Evolutionary conservation across 495 filamentous ascomycete species (phyloP), one percentile per base, ranked within the genome.

Genomic region (Penicillium steckii): DNA sequence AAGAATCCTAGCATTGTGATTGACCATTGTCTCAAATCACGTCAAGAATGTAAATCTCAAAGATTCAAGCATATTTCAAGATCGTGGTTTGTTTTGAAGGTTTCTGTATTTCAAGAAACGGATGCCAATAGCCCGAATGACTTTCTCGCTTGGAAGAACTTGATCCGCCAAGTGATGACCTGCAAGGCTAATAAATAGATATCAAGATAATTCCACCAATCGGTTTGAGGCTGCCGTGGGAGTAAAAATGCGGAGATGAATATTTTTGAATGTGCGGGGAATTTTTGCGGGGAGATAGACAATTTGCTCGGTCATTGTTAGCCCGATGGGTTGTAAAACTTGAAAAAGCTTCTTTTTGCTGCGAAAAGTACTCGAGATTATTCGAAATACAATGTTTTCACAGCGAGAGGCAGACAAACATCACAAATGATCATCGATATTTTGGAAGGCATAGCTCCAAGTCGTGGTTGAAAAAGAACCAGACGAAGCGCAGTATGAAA

Each of bases 231-330:
- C 15, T 30, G 13, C 10, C 38, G 2, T 24, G 19, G 4, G 23
- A 30, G 33, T 32, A 8, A 17, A 37, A 37, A 7, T 15, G 27
- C 18, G 51, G 44, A 42, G 45, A 27, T 23, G 5, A 35, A 40
- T 6, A 37, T 10, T 15, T 33, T 41, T 40, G 54, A 42, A 52
- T 47, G 52, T 57, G 62, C 55, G 65, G 65, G 65, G 62, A 53
- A 9, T 30, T 8, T 43, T 46, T 19, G 41, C 49, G 54, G 43
- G 57, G 60, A 53, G 46, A 37, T 15, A 6, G 33, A 17, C 18
- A 61, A 59, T 46, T 50, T 47, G 3, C 33, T 64, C 57, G 61
- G 57, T 18, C 30, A 43, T 26, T 30, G n/a, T 40, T 64, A 18
- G 19, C 58, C 61, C 60, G 57, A 56, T 24, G 8, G 7, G 4